Conservation (phyloP, 495 filamentous ascomycete genomes). For the Penicillium macrosclerotiorum region DNA sequence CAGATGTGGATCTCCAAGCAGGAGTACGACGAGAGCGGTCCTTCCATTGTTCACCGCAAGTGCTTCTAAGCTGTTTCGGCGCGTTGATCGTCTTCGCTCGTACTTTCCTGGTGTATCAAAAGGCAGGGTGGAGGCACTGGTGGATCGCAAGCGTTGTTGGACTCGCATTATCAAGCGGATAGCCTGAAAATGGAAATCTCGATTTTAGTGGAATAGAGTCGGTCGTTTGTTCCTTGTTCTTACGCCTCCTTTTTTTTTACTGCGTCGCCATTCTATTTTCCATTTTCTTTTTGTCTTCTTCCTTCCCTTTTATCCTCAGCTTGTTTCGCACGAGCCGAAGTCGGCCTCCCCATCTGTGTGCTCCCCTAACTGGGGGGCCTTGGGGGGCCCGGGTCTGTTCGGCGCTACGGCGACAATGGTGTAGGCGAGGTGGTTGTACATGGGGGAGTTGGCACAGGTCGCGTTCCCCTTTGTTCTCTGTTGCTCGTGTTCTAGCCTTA, state of each 20-base stretch:
- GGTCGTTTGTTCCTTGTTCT: too few relatives aligned
- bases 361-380: not conserved
- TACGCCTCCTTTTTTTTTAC: too few relatives aligned
- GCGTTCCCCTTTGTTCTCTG: conserved; percentile 15
- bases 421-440: conserved; percentile 25
- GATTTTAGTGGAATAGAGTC: conserved; percentile 52
- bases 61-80: conserved; percentile 79
- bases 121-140: conserved; percentile 43
- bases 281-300: not conserved
- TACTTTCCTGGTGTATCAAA: conserved; percentile 53
- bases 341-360: not conserved
- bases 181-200: conserved; percentile 48
- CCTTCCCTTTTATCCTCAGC: not conserved
- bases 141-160: conserved; percentile 46
- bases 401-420: conserved; percentile 10
- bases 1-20: conserved; percentile 99
- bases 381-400: not conserved
- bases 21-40: conserved; percentile 99
- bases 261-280: not conserved
- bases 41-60: conserved; percentile 99
- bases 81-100: conserved; percentile 45
- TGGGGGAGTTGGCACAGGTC: conserved; percentile 24
- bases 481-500: conserved; percentile 21
- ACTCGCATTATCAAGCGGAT: conserved; percentile 48
- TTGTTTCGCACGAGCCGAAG: not conserved